Percentiles rank a stretch among this genome's conserved stretches.
Conservation (phyloP, 805 yeast species). For the Millerozyma miso region DNA sequence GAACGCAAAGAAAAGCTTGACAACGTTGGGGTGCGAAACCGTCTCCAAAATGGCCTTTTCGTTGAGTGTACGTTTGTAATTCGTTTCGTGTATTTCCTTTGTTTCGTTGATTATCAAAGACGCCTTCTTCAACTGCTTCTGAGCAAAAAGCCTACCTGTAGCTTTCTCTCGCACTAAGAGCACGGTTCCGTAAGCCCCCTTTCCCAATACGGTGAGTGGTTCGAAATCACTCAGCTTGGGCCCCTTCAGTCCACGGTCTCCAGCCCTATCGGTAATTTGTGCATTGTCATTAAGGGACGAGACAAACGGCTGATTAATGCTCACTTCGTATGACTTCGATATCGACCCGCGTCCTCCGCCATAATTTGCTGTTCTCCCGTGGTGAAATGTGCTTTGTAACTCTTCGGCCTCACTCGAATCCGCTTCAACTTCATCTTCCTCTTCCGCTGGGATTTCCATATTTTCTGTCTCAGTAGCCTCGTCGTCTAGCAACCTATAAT, state of each 20-base stretch:
- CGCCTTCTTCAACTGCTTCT: conserved; percentile 39
- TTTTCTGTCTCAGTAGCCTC: background rate
- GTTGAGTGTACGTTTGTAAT: conserved; percentile 36
- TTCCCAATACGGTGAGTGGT: conserved; percentile 41
- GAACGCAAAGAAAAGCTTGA: conserved; percentile 41
- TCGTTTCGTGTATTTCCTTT: conserved; percentile 27
- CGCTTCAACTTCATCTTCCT: conserved; percentile 4
- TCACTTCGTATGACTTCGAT: conserved; percentile 34
- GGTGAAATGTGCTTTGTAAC: conserved; percentile 16
- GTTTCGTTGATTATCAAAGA: conserved; percentile 31
- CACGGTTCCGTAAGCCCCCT: conserved; percentile 43
- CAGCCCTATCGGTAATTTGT: conserved; percentile 5
- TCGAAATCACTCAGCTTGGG: conserved; percentile 35
- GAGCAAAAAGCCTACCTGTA: conserved; percentile 39
- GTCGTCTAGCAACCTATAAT: conserved; percentile 1
- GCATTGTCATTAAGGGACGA: conserved; percentile 19
- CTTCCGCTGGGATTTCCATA: background rate
- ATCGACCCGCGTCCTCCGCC: conserved; percentile 19
- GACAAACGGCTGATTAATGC: conserved; percentile 26
- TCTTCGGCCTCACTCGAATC: conserved; percentile 11
- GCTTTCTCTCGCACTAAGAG: conserved; percentile 34
- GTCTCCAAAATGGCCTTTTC: conserved; percentile 38
- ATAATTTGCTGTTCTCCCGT: conserved; percentile 5
- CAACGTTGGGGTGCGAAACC: conserved; percentile 42
- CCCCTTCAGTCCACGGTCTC: background rate